phyloP scores from a whole-genome alignment of 352 stramenopile genomes.

The Phytophthora brassicae region DNA sequence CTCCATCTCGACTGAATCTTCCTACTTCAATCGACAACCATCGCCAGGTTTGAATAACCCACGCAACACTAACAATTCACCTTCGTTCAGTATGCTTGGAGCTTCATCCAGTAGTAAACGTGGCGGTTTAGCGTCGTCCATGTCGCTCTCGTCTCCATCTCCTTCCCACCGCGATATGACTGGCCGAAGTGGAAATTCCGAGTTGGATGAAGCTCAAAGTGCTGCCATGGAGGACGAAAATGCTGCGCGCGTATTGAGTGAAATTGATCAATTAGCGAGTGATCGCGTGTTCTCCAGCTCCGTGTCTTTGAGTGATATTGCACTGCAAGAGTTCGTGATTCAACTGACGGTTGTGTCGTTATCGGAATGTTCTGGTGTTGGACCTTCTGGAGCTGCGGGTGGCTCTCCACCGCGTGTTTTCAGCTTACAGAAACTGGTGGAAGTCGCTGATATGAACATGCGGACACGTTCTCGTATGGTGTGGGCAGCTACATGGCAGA shows the following conservation, averaged over 20 bases:
- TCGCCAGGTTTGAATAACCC: conserved; percentile 29
- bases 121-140: conserved; percentile 26
- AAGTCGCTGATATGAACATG: conserved; percentile 99
- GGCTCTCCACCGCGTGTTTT: conserved; percentile 93
- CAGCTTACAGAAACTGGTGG: conserved; percentile 98
- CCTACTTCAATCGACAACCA: conserved; percentile 80
- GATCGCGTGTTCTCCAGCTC: conserved; percentile 93
- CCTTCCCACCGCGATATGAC: conserved; percentile 55
- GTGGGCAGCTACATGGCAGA: conserved; percentile 98
- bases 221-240: conserved; percentile 86
- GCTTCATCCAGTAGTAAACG: conserved; percentile 30
- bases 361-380: conserved; percentile 80
- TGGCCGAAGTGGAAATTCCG: conserved; percentile 25
- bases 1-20: conserved; percentile 39
- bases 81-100: conserved; percentile 33
- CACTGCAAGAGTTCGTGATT: conserved; percentile 90
- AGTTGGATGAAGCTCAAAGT: conserved; percentile 60
- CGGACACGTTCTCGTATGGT: conserved; percentile 93
- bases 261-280: conserved; percentile 87
- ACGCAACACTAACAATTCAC: conserved; percentile 31
- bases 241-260: conserved; percentile 71
- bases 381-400: conserved; percentile 38
- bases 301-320: conserved; percentile 68
- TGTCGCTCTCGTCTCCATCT: conserved; percentile 44
- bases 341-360: conserved; percentile 90